A percentile compares a stretch with the other conserved stretches of the same genome.
phyloP scores from a whole-genome alignment of 495 filamentous ascomycete genomes.

The Penicillium goetzii region DNA sequence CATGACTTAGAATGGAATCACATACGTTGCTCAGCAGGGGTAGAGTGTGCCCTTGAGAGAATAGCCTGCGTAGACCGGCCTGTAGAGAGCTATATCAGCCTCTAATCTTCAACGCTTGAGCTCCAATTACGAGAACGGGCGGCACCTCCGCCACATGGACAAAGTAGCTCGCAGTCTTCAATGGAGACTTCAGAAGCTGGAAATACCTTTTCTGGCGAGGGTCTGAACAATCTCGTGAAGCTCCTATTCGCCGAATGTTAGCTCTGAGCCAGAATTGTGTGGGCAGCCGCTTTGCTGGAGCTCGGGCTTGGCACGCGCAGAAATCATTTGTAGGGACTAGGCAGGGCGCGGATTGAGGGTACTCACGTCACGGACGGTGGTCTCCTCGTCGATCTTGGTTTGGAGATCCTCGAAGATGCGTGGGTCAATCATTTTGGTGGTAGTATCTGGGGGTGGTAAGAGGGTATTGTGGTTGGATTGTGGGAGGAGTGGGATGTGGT shows the following conservation, averaged over 20 bases:
- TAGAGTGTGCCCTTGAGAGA: conserved; percentile 88
- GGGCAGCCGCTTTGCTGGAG: conserved; percentile 18
- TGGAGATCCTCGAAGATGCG: conserved; percentile 88
- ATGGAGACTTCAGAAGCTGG: background rate
- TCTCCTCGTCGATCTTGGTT: conserved; percentile 86
- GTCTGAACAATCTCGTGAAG: conserved; percentile 78
- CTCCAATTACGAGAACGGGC: background rate
- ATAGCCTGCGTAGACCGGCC: conserved; percentile 73
- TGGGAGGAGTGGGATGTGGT: conserved; percentile 20
- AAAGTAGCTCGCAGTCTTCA: background rate
- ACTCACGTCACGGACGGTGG: conserved; percentile 71
- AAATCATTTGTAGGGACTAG: conserved; percentile 17
- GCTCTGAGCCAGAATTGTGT: conserved; percentile 16
- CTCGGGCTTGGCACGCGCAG: conserved; percentile 33
- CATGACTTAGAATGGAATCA: conserved; percentile 10
- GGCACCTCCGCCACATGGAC: background rate
- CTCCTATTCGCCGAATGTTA: conserved; percentile 50
- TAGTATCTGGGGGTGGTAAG: conserved; percentile 13
- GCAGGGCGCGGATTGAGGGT: conserved; percentile 9
- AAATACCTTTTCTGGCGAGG: conserved; percentile 70
- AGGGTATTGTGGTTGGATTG: conserved; percentile 16
- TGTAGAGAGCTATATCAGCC: conserved; percentile 25
- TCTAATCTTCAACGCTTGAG: conserved; percentile 2
- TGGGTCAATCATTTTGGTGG: conserved; percentile 65
- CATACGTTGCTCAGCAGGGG: conserved; percentile 75